A percentile compares a stretch with the other conserved stretches of the same genome.
These are phyloP conservation scores for Euphrasia arctica DNA, from an alignment of 305 asterid genomes.

Conservation along the genomic window DNA sequence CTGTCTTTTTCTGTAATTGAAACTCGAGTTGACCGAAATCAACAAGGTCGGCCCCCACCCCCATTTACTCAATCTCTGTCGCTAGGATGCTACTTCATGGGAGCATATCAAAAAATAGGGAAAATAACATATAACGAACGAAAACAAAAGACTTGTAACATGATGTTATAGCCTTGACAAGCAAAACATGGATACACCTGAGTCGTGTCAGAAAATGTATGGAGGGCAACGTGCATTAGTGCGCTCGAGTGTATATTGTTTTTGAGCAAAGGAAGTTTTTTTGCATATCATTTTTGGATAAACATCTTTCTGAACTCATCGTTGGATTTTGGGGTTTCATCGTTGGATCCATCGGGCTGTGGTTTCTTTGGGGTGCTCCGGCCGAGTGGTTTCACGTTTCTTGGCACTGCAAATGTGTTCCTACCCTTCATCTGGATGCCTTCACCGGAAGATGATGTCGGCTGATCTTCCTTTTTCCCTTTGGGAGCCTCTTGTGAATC, in stretches of 20 bases:
- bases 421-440: constrained; percentile 55
- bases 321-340: constrained; percentile 70
- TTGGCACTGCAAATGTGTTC: constrained; percentile 81
- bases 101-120: too few relatives aligned
- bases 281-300: constrained; percentile 30
- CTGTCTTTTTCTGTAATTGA: too few relatives aligned
- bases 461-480: constrained; percentile 27
- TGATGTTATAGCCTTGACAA: too few relatives aligned
- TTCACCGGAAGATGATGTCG: constrained; percentile 29
- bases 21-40: too few relatives aligned
- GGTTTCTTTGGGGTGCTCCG: constrained; percentile 34
- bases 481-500: constrained; percentile 39
- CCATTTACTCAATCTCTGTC: too few relatives aligned
- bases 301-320: constrained; percentile 91
- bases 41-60: too few relatives aligned
- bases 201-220: too few relatives aligned
- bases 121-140: too few relatives aligned
- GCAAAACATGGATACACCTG: too few relatives aligned
- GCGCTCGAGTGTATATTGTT: background rate
- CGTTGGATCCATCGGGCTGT: constrained; percentile 32
- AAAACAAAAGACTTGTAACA: too few relatives aligned
- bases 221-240: too few relatives aligned
- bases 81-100: too few relatives aligned
- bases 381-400: constrained; percentile 70
- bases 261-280: background rate